These are phyloP conservation scores for Rhodamnia argentea DNA, from an alignment of 345 rosid genomes.

Conservation along the genomic window DNA sequence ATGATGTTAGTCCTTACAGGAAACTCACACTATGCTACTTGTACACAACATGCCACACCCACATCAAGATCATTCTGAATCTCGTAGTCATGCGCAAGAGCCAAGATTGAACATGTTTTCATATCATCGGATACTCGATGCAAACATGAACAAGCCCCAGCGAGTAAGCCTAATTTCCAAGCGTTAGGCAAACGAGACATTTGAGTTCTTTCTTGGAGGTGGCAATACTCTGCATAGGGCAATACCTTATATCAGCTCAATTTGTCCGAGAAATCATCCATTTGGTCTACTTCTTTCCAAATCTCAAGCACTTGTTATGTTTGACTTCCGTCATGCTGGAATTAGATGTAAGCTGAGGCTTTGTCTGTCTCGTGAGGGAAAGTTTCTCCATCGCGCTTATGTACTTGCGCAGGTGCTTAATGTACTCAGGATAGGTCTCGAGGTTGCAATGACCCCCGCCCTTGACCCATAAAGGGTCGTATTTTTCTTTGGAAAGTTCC, in stretches of 20 bases:
- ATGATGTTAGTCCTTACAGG: background rate
- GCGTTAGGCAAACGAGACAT: background rate
- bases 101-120: background rate
- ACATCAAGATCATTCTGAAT: background rate
- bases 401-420: conserved; percentile 73
- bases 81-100: background rate
- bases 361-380: conserved; percentile 37
- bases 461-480: conserved; percentile 90
- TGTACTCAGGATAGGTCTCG: conserved; percentile 89
- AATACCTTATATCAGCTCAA: conserved; percentile 1
- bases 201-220: background rate
- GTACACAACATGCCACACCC: background rate
- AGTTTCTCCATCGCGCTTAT: conserved; percentile 88
- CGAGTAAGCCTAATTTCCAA: conserved; percentile 1
- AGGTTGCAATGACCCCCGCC: conserved; percentile 99
- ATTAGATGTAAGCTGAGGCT: conserved; percentile 28
- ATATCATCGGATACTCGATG: background rate
- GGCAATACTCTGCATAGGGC: background rate
- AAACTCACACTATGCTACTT: background rate
- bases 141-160: background rate
- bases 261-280: background rate
- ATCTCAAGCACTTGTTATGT: conserved; percentile 63
- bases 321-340: conserved; percentile 52
- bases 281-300: conserved; percentile 31
- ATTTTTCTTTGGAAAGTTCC: conserved; percentile 88